Evolutionary conservation across 2,329 filamentous ascomycete genomes (phyloP).

Genomic region (Lecanoromycetidae sp.): DNA sequence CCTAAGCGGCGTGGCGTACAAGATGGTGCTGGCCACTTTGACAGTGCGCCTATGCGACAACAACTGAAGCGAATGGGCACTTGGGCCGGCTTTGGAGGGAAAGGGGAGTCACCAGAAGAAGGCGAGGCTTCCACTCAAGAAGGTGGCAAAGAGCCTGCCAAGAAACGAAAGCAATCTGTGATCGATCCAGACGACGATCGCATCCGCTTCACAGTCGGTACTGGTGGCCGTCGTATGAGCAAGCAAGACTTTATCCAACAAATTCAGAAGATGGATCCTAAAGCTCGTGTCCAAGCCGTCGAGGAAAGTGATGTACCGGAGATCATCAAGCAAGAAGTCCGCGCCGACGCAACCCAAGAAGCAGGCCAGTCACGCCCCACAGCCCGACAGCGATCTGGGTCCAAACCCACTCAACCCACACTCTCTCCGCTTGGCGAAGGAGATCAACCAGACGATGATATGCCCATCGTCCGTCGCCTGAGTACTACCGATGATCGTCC

Average conservation of each 20-base stretch:
- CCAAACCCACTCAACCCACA: background rate
- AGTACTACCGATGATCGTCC: conserved; percentile 10
- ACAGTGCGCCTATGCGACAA: conserved; percentile 33
- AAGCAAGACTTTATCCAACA: conserved; percentile 53
- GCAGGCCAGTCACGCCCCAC: background rate
- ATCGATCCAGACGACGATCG: conserved; percentile 39
- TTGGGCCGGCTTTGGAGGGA: conserved; percentile 40
- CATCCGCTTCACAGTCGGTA: conserved; percentile 48
- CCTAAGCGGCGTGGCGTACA: conserved; percentile 22
- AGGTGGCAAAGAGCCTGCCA: conserved; percentile 4
- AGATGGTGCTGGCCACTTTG: conserved; percentile 13
- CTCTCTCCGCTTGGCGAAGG: conserved; percentile 7
- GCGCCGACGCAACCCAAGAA: conserved; percentile 19
- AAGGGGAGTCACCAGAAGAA: conserved; percentile 16
- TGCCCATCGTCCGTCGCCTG: conserved; percentile 6
- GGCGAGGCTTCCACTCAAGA: conserved; percentile 13
- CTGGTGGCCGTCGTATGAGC: conserved; percentile 47
- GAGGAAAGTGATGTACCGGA: conserved; percentile 32
- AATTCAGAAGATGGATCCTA: conserved; percentile 49
- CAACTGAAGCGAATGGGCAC: conserved; percentile 48
- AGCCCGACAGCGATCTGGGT: background rate
- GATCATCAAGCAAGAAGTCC: conserved; percentile 29
- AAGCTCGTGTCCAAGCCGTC: conserved; percentile 38
- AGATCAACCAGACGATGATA: conserved; percentile 6
- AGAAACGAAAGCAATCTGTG: conserved; percentile 19